These are phyloP conservation scores for Aureobasidium sp. DNA, from an alignment of 2,329 filamentous ascomycete species.

Conservation along the genomic window DNA sequence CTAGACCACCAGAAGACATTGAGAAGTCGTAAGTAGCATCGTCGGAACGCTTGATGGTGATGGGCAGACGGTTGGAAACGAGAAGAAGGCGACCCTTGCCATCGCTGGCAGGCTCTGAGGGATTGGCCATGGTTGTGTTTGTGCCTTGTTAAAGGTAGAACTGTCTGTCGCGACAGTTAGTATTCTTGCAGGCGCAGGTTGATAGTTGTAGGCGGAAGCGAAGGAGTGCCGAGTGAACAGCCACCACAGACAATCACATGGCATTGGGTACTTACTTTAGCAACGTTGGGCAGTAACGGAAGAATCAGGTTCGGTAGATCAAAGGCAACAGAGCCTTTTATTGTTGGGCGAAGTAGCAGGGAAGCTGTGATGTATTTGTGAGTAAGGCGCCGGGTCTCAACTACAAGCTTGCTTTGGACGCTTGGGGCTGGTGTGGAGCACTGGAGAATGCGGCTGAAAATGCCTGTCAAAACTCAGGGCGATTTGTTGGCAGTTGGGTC, in stretches of 20 bases:
- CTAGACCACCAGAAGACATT: slow-evolving; percentile 94
- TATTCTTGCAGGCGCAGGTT: neutral
- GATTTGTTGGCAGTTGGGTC: neutral
- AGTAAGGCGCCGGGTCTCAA: neutral
- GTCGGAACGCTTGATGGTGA: slow-evolving; percentile 89
- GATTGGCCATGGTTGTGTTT: neutral
- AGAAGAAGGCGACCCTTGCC: slow-evolving; percentile 58
- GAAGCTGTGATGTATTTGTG: slow-evolving; percentile 7
- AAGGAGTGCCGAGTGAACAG: neutral
- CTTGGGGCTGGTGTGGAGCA: neutral
- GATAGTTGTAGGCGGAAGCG: neutral
- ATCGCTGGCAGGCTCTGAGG: slow-evolving; percentile 14
- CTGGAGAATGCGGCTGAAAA: slow-evolving; percentile 8
- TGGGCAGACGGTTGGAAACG: slow-evolving; percentile 88
- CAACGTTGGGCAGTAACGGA: neutral
- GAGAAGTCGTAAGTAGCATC: slow-evolving; percentile 89
- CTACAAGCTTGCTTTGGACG: slow-evolving; percentile 7
- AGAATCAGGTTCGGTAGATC: neutral
- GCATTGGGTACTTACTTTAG: neutral
- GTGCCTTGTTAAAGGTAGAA: neutral
- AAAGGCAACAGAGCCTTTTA: neutral
- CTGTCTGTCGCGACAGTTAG: neutral
- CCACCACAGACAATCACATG: neutral
- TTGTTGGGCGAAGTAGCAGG: neutral
- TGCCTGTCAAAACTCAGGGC: neutral